Evolutionary conservation across 208 protist species (phyloP).

Genomic region (Leishmania arabica): DNA sequence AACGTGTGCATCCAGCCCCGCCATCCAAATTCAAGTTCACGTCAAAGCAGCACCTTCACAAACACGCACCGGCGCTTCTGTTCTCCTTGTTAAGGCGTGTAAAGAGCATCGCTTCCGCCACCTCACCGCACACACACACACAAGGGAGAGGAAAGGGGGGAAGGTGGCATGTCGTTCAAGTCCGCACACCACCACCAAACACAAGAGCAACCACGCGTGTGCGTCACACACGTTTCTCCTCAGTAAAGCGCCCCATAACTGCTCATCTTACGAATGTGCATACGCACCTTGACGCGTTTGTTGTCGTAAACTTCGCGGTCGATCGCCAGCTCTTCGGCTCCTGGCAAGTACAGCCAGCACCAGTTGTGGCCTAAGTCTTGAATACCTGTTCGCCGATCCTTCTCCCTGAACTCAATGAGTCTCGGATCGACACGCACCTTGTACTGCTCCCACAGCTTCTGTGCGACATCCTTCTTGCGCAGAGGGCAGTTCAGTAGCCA

Average conservation of each 20-base stretch:
- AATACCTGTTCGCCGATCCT: slow-evolving; percentile 89
- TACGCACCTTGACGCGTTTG: slow-evolving; percentile 92
- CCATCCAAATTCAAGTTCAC: background rate
- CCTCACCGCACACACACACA: background rate
- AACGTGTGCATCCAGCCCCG: background rate
- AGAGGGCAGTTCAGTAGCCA: slow-evolving; percentile 91
- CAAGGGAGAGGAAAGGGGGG: background rate
- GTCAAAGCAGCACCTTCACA: background rate
- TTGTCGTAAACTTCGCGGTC: slow-evolving; percentile 93
- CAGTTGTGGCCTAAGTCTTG: slow-evolving; percentile 93
- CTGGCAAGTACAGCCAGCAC: slow-evolving; percentile 93
- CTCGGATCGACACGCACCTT: slow-evolving; percentile 88
- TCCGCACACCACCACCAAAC: background rate
- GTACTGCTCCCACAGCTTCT: slow-evolving; percentile 94
- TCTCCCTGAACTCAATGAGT: slow-evolving; percentile 89
- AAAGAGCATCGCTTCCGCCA: background rate
- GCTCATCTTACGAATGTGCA: slow-evolving; percentile 88
- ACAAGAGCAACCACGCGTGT: background rate
- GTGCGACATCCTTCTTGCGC: slow-evolving; percentile 84
- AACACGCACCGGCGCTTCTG: slow-evolving; percentile 1
- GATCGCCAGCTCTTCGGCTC: slow-evolving; percentile 89
- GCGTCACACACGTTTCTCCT: background rate
- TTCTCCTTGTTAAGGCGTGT: background rate
- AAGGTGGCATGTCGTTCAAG: slow-evolving; percentile 2
- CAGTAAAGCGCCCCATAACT: slow-evolving; percentile 80